These are phyloP conservation scores for Suillus plorans DNA, from an alignment of 768 basidiomycete genomes.

Conservation along the genomic window DNA sequence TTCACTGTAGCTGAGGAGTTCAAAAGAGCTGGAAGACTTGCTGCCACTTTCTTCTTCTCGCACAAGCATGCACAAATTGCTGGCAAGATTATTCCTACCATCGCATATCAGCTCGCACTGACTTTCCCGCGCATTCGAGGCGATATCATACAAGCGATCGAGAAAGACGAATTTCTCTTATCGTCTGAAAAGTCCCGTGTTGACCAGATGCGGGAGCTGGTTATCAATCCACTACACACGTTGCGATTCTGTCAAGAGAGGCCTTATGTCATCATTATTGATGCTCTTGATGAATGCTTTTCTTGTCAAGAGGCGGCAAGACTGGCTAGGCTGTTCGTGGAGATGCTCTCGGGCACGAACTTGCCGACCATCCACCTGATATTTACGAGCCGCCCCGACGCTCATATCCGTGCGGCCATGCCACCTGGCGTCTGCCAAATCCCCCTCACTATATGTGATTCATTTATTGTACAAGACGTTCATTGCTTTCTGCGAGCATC, in stretches of 20 bases:
- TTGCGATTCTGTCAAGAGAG: slow-evolving; percentile 5
- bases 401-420: background rate
- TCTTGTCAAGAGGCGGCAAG: slow-evolving; percentile 9
- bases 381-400: background rate
- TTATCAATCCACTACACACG: slow-evolving; percentile 12
- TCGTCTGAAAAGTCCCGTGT: background rate
- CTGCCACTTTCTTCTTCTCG: slow-evolving; percentile 20
- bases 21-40: slow-evolving; percentile 12
- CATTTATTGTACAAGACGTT: slow-evolving; percentile 12
- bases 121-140: slow-evolving; percentile 10
- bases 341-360: slow-evolving; percentile 9
- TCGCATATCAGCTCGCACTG: slow-evolving; percentile 18
- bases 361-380: background rate
- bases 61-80: slow-evolving; percentile 6
- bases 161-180: slow-evolving; percentile 9
- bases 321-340: slow-evolving; percentile 7
- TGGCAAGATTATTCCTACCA: slow-evolving; percentile 12
- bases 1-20: background rate
- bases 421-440: slow-evolving; percentile 2
- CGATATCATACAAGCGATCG: slow-evolving; percentile 13
- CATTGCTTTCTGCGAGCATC: slow-evolving; percentile 14
- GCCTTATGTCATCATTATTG: slow-evolving; percentile 4
- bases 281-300: slow-evolving; percentile 13
- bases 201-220: slow-evolving; percentile 13
- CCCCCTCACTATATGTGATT: slow-evolving; percentile 6